Percentiles rank a stretch among this genome's conserved stretches.
These are phyloP conservation scores for Clonostachys byssicola DNA, from an alignment of 2,329 filamentous ascomycete species.

Conservation along the genomic window DNA sequence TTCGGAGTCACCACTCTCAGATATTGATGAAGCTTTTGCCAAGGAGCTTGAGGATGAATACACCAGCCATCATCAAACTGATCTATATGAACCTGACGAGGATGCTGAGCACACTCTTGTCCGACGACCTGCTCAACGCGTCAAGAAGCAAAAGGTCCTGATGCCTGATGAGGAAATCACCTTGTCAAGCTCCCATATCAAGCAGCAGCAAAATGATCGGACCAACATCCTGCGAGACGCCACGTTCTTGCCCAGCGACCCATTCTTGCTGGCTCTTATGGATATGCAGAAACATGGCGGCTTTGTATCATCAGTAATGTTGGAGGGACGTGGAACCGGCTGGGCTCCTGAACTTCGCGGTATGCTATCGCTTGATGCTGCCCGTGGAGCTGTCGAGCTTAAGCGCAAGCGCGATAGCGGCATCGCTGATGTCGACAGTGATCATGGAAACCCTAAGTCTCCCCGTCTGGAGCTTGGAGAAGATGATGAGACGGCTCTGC, in stretches of 20 bases:
- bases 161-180: constrained; percentile 78
- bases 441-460: constrained; percentile 61
- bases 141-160: constrained; percentile 74
- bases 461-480: constrained; percentile 66
- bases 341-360: constrained; percentile 93
- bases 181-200: constrained; percentile 73
- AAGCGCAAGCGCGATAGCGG: constrained; percentile 94
- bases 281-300: constrained; percentile 88
- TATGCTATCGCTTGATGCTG: constrained; percentile 82
- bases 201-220: constrained; percentile 79
- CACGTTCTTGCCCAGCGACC: constrained; percentile 81
- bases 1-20: constrained; percentile 66
- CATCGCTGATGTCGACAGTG: constrained; percentile 72
- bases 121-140: constrained; percentile 67
- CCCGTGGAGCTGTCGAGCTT: constrained; percentile 72
- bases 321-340: constrained; percentile 69
- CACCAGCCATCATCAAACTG: constrained; percentile 45
- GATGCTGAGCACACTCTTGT: constrained; percentile 55
- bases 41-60: constrained; percentile 57
- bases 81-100: constrained; percentile 58
- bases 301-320: constrained; percentile 84
- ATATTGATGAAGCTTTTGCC: constrained; percentile 61
- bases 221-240: constrained; percentile 81
- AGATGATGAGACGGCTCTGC: constrained; percentile 62
- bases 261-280: constrained; percentile 80